Percentiles rank a stretch among this genome's conserved stretches.
These are phyloP conservation scores for Nemania diffusa DNA, from an alignment of 2,329 filamentous ascomycete genomes.

Conservation along the genomic window DNA sequence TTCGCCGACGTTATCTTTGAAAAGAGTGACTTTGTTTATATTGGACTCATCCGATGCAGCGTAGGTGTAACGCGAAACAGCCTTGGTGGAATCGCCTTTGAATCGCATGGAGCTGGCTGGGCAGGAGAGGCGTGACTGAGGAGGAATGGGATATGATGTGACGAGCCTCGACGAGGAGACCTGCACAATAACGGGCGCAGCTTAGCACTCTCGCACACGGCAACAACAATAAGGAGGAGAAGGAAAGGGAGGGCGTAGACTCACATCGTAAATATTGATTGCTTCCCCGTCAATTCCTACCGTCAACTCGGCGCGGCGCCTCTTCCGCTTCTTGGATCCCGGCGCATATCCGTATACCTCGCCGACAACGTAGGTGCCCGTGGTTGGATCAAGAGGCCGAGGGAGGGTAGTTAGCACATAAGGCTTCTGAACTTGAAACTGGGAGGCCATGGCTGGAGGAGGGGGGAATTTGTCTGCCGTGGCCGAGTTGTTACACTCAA, in stretches of 20 bases:
- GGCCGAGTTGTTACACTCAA: conserved; percentile 5
- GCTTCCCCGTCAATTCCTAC: conserved; percentile 74
- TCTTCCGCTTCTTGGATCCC: conserved; percentile 69
- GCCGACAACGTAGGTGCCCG: conserved; percentile 65
- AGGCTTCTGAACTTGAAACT: conserved; percentile 72
- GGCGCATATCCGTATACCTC: conserved; percentile 70
- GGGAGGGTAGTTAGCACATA: conserved; percentile 70
- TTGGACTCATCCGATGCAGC: conserved; percentile 63
- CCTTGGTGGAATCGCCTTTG: conserved; percentile 57
- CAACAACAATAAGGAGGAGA: not conserved
- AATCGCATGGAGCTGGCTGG: conserved; percentile 68
- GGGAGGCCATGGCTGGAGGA: conserved; percentile 61
- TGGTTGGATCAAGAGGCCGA: conserved; percentile 62
- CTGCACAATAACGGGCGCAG: conserved; percentile 51
- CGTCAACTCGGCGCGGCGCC: conserved; percentile 67
- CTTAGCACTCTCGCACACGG: conserved; percentile 5
- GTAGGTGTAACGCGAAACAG: conserved; percentile 69
- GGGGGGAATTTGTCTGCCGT: not conserved
- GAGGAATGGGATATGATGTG: conserved; percentile 74
- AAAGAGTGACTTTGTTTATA: conserved; percentile 65
- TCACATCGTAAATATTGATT: conserved; percentile 71
- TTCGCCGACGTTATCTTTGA: conserved; percentile 65
- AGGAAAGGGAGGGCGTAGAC: conserved; percentile 11
- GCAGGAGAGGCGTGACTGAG: conserved; percentile 72
- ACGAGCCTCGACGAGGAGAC: conserved; percentile 69